A percentile compares a stretch with the other conserved stretches of the same genome.
Conservation (phyloP, 345 rosid species). For the Raphanus sativus region DNA sequence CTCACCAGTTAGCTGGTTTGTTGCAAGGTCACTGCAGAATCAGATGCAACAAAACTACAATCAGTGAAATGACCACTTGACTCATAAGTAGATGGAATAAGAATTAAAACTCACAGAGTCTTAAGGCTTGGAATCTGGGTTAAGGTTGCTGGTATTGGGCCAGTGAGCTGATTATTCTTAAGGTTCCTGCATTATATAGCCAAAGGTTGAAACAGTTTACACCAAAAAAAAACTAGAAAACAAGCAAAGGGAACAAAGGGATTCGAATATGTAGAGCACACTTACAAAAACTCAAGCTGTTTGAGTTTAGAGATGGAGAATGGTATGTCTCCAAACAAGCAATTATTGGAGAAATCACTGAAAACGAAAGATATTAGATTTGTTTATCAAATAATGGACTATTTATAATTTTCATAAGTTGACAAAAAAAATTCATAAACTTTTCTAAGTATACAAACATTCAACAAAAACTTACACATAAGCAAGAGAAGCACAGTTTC, state of each 20-base stretch:
- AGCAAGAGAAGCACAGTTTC: conserved; percentile 68
- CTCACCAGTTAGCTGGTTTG: conserved; percentile 79
- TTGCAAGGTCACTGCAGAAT: conserved; percentile 72
- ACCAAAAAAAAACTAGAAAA: too few relatives aligned
- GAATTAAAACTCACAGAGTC: conserved; percentile 57
- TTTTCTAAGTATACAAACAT: not conserved
- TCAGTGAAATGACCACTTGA: not conserved
- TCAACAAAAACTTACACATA: conserved; percentile 47
- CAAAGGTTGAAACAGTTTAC: not conserved
- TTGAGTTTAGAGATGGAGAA: conserved; percentile 85
- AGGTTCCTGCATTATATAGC: conserved; percentile 55
- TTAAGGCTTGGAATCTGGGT: conserved; percentile 89
- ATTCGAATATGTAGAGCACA: not conserved
- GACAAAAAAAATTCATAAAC: too few relatives aligned
- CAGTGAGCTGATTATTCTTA: conserved; percentile 77
- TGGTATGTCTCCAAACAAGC: conserved; percentile 79
- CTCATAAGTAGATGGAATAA: not conserved
- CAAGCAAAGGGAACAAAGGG: not conserved
- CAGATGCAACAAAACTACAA: not conserved
- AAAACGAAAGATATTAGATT: not conserved
- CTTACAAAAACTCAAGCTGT: conserved; percentile 66
- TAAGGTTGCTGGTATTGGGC: conserved; percentile 89
- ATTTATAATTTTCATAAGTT: not conserved
- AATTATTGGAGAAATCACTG: conserved; percentile 81
- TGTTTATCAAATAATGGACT: not conserved